A percentile compares a stretch with the other conserved stretches of the same genome.
Conservation (phyloP, 352 stramenopile species). For the Phytophthora agathidicida region DNA sequence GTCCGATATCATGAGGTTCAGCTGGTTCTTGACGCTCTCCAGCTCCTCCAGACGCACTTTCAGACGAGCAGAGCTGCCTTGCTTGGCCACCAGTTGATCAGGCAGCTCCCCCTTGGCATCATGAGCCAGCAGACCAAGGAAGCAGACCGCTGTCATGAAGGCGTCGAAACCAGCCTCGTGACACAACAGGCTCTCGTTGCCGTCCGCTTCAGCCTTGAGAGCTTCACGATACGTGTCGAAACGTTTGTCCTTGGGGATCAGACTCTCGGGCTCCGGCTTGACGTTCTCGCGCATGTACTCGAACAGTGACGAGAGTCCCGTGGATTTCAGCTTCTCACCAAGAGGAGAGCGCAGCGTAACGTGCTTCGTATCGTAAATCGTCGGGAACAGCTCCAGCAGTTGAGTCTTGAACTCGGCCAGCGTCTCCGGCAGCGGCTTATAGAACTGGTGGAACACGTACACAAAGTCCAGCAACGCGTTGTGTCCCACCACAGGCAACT, state of each 20-base stretch:
- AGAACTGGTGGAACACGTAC: slow-evolving; percentile 87
- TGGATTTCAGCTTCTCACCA: slow-evolving; percentile 63
- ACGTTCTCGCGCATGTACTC: slow-evolving; percentile 80
- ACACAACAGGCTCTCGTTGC: slow-evolving; percentile 60
- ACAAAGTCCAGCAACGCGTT: slow-evolving; percentile 88
- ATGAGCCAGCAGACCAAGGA: slow-evolving; percentile 69
- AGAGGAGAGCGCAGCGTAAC: slow-evolving; percentile 60
- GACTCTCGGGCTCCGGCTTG: slow-evolving; percentile 51
- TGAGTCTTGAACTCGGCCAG: slow-evolving; percentile 76
- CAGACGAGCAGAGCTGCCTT: slow-evolving; percentile 39
- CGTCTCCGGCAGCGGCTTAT: slow-evolving; percentile 71
- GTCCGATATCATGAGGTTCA: slow-evolving; percentile 86
- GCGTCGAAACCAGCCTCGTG: slow-evolving; percentile 89
- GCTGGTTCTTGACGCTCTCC: slow-evolving; percentile 65
- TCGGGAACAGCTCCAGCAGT: slow-evolving; percentile 71
- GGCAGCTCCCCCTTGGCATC: slow-evolving; percentile 55
- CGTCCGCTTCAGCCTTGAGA: slow-evolving; percentile 54
- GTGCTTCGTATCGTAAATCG: slow-evolving; percentile 86
- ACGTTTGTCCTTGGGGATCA: slow-evolving; percentile 58
- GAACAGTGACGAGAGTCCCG: slow-evolving; percentile 69
- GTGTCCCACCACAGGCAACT: slow-evolving; percentile 80
- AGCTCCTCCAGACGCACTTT: slow-evolving; percentile 52
- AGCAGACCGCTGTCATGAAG: slow-evolving; percentile 86
- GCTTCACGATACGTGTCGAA: slow-evolving; percentile 72
- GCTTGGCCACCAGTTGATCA: slow-evolving; percentile 30